Conservation (phyloP, 2,329 filamentous ascomycete genomes). For the Leptographium lundbergii region DNA sequence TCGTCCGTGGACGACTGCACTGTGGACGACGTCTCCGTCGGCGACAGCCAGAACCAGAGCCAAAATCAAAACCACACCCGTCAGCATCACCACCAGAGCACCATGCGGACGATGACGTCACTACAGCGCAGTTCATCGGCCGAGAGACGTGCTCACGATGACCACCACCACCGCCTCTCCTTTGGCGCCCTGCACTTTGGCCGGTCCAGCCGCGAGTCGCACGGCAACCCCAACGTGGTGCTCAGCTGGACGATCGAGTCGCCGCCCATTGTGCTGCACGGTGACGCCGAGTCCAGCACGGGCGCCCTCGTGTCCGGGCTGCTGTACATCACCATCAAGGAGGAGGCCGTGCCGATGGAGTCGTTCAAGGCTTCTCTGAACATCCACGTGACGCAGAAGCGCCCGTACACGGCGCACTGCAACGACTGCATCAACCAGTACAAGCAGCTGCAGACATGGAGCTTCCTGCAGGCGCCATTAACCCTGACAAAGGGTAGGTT, state of each 20-base stretch:
- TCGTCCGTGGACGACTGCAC: constrained; percentile 24
- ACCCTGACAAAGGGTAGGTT: constrained; percentile 33
- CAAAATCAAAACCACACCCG: not conserved
- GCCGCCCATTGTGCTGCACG: constrained; percentile 75
- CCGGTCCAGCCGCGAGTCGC: constrained; percentile 27
- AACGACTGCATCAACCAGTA: constrained; percentile 58
- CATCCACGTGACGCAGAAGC: constrained; percentile 63
- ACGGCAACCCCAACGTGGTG: constrained; percentile 25
- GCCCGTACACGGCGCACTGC: constrained; percentile 71
- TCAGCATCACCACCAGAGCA: constrained; percentile 5
- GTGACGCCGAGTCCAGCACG: constrained; percentile 58
- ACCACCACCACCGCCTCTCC: constrained; percentile 27
- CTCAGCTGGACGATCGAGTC: constrained; percentile 62
- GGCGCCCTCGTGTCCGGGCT: constrained; percentile 80
- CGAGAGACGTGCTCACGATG: constrained; percentile 17
- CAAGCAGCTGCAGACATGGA: constrained; percentile 68
- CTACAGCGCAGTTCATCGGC: constrained; percentile 9
- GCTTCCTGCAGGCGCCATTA: constrained; percentile 50
- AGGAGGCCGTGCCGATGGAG: constrained; percentile 54
- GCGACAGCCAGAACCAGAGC: constrained; percentile 4
- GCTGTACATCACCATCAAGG: constrained; percentile 59
- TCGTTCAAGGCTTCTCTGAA: constrained; percentile 61
- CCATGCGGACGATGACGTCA: constrained; percentile 9
- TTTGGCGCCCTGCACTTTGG: constrained; percentile 31
- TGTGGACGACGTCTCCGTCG: constrained; percentile 11